A percentile compares a stretch with the other conserved stretches of the same genome.
These are phyloP conservation scores for Malassezia caprae DNA, from an alignment of 1,284 basidiomycete genomes.

Conservation along the genomic window DNA sequence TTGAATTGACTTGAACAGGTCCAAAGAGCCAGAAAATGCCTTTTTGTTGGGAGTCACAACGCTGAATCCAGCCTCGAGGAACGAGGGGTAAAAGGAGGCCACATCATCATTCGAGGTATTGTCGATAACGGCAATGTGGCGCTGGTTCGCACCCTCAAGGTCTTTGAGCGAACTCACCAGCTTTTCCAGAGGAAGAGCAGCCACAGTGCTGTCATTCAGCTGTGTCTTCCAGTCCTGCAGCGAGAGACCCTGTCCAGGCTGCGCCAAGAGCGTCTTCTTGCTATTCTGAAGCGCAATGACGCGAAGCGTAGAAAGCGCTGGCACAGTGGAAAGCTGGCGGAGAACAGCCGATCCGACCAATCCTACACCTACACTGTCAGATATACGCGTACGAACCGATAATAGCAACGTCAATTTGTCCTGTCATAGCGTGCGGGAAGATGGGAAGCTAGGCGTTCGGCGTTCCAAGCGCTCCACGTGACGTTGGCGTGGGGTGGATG, in stretches of 20 bases:
- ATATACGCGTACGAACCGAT: conserved; percentile 3
- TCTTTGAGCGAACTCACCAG: conserved; percentile 27
- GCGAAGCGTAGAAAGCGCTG: conserved; percentile 23
- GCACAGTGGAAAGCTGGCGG: conserved; percentile 32
- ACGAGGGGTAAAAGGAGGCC: conserved; percentile 70
- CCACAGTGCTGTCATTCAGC: conserved; percentile 21
- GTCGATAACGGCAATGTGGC: conserved; percentile 67
- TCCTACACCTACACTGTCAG: conserved; percentile 27
- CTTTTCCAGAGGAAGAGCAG: conserved; percentile 30
- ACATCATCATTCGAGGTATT: conserved; percentile 81
- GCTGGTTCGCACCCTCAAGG: conserved; percentile 25
- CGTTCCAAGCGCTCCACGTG: neutral
- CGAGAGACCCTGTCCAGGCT: conserved; percentile 18
- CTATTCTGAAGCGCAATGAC: conserved; percentile 44
- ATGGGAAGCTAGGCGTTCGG: neutral
- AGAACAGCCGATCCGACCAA: conserved; percentile 45
- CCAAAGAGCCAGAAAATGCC: conserved; percentile 69
- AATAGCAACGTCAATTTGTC: conserved; percentile 14
- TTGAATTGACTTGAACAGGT: conserved; percentile 54
- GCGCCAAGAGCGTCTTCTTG: conserved; percentile 41
- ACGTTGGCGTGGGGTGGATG: neutral
- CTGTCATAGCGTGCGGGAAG: conserved; percentile 5
- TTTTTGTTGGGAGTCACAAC: conserved; percentile 98
- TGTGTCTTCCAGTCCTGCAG: conserved; percentile 30
- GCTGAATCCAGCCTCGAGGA: conserved; percentile 68